Base-by-base conservation (phyloP, 768 basidiomycete species). In the Multifurca ochricompacta region DNA sequence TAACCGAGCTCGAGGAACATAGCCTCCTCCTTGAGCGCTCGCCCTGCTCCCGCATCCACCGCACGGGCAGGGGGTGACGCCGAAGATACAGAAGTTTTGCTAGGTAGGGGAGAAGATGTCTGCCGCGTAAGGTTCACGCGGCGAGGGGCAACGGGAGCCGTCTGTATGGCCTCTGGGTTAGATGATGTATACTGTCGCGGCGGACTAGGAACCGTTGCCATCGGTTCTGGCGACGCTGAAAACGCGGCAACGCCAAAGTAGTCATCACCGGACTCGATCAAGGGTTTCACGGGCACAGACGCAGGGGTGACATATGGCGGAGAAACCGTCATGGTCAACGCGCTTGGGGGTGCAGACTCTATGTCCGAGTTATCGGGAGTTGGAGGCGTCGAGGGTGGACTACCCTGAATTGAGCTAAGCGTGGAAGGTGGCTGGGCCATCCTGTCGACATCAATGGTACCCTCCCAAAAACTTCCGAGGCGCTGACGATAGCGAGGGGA, bases 391-490 rank as follows among this genome's bases (percentile, higher is more conserved):
- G 54, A 62, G 10, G 62, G 56, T 31, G 65, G 64, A 43, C 67
- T 69, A 35, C 62, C 68, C 37, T 67, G 59, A 19, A 70, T 68
- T 0, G 66, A 60, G n/a, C 63, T 56, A 5, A 68, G 61, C 13
- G 54, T 45, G 51, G 40, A 46, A 8, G 44, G 37, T 27, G 25
- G 16, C 11, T 16, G 42, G 23, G 63, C 59, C 16, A 40, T 63
- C 27, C 74, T 67, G n/a, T 75, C 76, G 5, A 87, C 75, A 60
- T 86, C 84, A 31, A 76, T 81, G 5, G 85, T 87, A 16, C 83
- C 85, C 54, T 87, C 76, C 87, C 87, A 90, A 60, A 89, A 90
- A 51, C 80, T 81, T 39, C 77, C 76, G 27, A 87, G 66, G 27
- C 83, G 76, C 21, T 77, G 71, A 59, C 78, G 80, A 34, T 85